Conservation (phyloP, 257 asterid genomes). For the Gentiana straminea region DNA sequence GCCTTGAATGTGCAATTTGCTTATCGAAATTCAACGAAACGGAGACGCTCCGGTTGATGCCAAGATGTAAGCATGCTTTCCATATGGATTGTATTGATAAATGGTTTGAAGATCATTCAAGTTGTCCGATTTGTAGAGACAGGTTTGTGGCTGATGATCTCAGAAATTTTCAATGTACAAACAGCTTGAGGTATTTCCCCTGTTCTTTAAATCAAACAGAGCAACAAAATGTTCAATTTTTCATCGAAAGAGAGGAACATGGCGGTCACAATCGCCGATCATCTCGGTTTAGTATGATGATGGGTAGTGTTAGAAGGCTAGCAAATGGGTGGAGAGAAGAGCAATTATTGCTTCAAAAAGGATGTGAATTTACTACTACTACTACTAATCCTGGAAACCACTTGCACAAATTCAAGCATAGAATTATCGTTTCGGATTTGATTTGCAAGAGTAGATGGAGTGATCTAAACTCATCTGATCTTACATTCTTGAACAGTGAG, state of each 20-base stretch:
- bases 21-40: slow-evolving; percentile 38
- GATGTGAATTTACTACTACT: not conserved
- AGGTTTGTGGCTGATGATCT: not conserved
- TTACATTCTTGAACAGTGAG: slow-evolving; percentile 32
- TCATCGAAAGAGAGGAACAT: slow-evolving; percentile 4
- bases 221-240: not conserved
- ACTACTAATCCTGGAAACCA: not conserved
- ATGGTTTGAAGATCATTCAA: slow-evolving; percentile 45
- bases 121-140: slow-evolving; percentile 43
- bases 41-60: slow-evolving; percentile 44
- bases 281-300: not conserved
- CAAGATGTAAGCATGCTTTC: slow-evolving; percentile 45
- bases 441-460: slow-evolving; percentile 46
- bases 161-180: not conserved
- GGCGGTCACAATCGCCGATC: not conserved
- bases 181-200: slow-evolving; percentile 1
- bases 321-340: not conserved
- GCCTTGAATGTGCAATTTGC: slow-evolving; percentile 66
- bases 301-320: slow-evolving; percentile 1
- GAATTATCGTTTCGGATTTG: slow-evolving; percentile 34
- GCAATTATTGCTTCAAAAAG: not conserved
- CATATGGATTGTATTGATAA: slow-evolving; percentile 37
- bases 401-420: slow-evolving; percentile 30
- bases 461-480: slow-evolving; percentile 33
- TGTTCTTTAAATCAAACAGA: slow-evolving; percentile 2